phyloP scores from a whole-genome alignment of 768 basidiomycete genomes.

The Tricholoma flavovirens region DNA sequence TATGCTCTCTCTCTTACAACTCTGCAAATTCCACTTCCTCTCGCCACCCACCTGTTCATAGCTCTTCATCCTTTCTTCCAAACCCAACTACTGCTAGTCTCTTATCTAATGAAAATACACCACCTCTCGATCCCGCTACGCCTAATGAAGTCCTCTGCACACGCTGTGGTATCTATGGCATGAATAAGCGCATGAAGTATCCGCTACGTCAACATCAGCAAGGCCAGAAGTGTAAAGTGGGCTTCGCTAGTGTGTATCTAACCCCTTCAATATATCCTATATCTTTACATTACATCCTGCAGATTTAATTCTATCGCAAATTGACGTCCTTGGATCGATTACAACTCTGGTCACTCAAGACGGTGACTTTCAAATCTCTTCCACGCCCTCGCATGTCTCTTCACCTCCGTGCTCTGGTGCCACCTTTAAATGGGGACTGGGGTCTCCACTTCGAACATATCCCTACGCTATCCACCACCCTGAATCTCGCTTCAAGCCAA shows the following conservation, averaged over 20 bases:
- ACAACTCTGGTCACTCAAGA: too few relatives aligned
- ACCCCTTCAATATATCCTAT: too few relatives aligned
- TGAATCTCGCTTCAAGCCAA: not conserved
- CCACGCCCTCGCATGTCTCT: not conserved
- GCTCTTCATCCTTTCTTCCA: not conserved
- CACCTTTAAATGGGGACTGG: conserved; percentile 1
- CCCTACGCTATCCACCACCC: not conserved
- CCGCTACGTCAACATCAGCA: not conserved
- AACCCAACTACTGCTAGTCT: not conserved
- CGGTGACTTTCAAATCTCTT: not conserved
- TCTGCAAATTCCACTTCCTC: not conserved
- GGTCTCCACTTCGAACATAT: not conserved
- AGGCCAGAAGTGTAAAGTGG: not conserved
- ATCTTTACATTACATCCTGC: too few relatives aligned
- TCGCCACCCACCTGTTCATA: not conserved
- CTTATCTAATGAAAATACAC: not conserved
- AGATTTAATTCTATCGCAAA: too few relatives aligned
- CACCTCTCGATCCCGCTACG: not conserved
- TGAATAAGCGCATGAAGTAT: not conserved
- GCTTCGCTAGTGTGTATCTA: not conserved
- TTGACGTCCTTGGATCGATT: too few relatives aligned
- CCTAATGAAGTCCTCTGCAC: not conserved
- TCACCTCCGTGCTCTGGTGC: not conserved
- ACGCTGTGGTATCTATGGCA: not conserved
- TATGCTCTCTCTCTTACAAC: too few relatives aligned